Evolutionary conservation across 129 eudicot genomes (phyloP).

Genomic region (Glebionis coronaria): DNA sequence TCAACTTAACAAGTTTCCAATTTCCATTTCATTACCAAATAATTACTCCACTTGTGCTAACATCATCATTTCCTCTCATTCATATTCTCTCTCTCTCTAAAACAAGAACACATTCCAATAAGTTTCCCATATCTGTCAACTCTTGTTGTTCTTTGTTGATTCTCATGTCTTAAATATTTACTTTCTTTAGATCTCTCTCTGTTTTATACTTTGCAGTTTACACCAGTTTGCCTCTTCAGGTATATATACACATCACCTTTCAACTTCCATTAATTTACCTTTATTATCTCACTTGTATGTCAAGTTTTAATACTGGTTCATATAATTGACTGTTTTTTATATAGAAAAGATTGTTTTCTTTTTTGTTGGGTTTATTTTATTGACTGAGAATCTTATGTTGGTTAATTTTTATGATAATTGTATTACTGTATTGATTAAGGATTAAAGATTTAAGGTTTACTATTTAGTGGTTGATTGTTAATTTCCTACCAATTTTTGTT

Average conservation of each 20-base stretch:
- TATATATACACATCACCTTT: neutral
- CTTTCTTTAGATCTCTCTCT: conserved; percentile 45
- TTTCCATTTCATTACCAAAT: conserved; percentile 31
- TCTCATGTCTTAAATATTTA: conserved; percentile 29
- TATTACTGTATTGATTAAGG: too few species aligned
- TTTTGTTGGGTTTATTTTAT: neutral
- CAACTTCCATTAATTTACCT: conserved; percentile 2
- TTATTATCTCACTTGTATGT: neutral
- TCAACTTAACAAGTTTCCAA: conserved; percentile 3
- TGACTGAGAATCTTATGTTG: conserved; percentile 6
- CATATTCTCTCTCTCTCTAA: conserved; percentile 20
- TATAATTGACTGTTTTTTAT: neutral
- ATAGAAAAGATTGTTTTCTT: neutral
- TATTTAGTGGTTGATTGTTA: conserved; percentile 15
- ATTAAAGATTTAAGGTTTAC: neutral
- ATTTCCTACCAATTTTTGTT: neutral
- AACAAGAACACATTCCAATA: conserved; percentile 16
- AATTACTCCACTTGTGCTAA: conserved; percentile 33
- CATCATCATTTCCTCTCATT: conserved; percentile 8
- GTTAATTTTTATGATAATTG: neutral
- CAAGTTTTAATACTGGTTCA: too few species aligned
- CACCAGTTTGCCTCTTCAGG: conserved; percentile 30
- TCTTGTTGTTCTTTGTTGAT: conserved; percentile 26
- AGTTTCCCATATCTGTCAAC: conserved; percentile 28
- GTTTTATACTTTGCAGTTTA: conserved; percentile 5